Evolutionary conservation across 2,329 filamentous ascomycete species (phyloP), one percentile per base, ranked within the genome.

Genomic region (Aphanoascus verrucosus): DNA sequence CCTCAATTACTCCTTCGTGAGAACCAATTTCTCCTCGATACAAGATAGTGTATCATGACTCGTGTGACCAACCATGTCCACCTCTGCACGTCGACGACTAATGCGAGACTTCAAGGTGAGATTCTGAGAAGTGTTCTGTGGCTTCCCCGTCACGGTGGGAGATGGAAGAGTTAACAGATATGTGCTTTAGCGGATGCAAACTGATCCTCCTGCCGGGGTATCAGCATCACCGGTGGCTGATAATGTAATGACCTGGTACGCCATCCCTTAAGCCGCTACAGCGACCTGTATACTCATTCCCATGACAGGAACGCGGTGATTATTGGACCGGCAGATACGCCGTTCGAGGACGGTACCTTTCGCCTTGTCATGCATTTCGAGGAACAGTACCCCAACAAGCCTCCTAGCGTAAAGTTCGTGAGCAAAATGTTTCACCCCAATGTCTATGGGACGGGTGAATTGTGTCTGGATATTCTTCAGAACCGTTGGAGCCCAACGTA

Each of bases 371-470:
- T 98, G 91, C 89, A 96, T 67, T 98, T 98, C 63, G 93, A 97
- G 68, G 93, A 98, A 70, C 90, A 95, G 65, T 98, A 98, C 64
- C 93, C 93, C 31, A 98, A 97, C 74, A 97, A 97, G 70, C 93
- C 93, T 4, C 93, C 93, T 0, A 86, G 89, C 34, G 93, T 97
- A 73, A 97, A 97, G 68, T 98, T 98, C 69, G 94, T 98, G 69
- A 94, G 88, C 71, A 83, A 93, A 69, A 98, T 98, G 93, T 98
- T 98, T 71, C 93, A 98, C 64, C 93, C 93, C 15, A 98, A 98
- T 66, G 93, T 98, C 54, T 98, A 98, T 68, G 90, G 87, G 51
- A 97, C 90, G 0, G 93, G 93, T 57, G 93, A 98, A 74, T 78
- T 98, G 49, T 98, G 93, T 67, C 74, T 98, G 60, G 93, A 98